Base-by-base conservation (phyloP, 306 rosid species). In the Alnus glutinosa region DNA sequence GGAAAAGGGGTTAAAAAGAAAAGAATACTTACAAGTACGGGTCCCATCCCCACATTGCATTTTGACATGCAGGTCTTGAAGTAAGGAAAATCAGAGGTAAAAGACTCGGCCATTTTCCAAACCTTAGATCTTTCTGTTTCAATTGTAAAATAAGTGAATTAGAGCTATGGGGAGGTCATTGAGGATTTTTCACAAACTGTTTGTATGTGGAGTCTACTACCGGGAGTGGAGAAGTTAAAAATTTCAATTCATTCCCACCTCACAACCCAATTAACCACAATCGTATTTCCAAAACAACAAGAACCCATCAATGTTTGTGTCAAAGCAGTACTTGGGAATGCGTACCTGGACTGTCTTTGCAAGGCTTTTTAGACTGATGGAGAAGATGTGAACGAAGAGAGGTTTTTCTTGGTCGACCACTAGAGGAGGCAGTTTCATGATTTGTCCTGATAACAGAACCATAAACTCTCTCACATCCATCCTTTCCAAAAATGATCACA, bases 331-430 rank as follows among this genome's bases (percentile, higher is more conserved):
- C 4, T 39, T 37, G 5, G 18, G 30, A 62, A 36, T 75, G 50
- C 49, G 30, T 77, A 77, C 82, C 82, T 7, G 42, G 62, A 19
- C 18, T 16, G 47, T 47, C 51, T 58, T 78, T 34, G 19, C 51
- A 12, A 34, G 64, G 9, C 13, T 51, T 23, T 23, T 23, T 77
- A 66, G 44, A 39, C 48, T 37, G 19, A 23, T 50, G 50, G 59
- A 50, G 39, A 28, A 47, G 46, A 5, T 42, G 1, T 16, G 44
- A 9, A 47, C 36, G 3, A 15, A 8, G 46, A 14, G 75, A 62
- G 55, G 30, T 6, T 64, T 64, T 76, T 50, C 70, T 78, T 78
- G 80, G 80, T 77, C 74, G 64, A 12, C 49, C 75, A 5, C 18
- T 51, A 14, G 80, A 30, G 15, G 50, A 15, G 12, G 52, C 48